These are phyloP conservation scores for Diversispora eburnea DNA, from an alignment of 192 early-diverging fungal species.

Conservation along the genomic window DNA sequence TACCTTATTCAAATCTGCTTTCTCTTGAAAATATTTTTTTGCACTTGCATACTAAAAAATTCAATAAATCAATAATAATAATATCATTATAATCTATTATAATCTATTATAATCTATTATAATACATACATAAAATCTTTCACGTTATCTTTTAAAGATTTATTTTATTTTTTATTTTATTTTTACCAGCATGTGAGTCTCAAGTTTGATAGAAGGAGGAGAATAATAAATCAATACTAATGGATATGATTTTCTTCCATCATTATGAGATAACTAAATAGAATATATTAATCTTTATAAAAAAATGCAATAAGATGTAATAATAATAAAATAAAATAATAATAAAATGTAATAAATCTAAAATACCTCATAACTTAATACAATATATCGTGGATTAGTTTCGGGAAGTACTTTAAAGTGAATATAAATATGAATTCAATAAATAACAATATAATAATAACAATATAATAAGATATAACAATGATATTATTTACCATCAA, in stretches of 20 bases:
- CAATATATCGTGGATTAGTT: slow-evolving; percentile 59
- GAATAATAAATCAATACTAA: slow-evolving; percentile 69
- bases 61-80: slow-evolving; percentile 12
- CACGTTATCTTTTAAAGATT: too few species aligned
- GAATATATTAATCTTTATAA: slow-evolving; percentile 1
- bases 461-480: too few species aligned
- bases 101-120: slow-evolving; percentile 1
- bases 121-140: not conserved
- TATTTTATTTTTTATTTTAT: too few species aligned
- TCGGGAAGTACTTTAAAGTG: slow-evolving; percentile 50
- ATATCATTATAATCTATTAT: not conserved
- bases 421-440: not conserved
- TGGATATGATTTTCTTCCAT: slow-evolving; percentile 71
- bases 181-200: slow-evolving; percentile 43
- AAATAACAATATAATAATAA: not conserved
- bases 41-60: slow-evolving; percentile 57
- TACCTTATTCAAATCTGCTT: slow-evolving; percentile 63
- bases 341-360: slow-evolving; percentile 1
- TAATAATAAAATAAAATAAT: not conserved
- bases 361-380: slow-evolving; percentile 54
- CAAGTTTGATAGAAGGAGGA: slow-evolving; percentile 44
- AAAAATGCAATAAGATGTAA: too few species aligned
- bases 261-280: slow-evolving; percentile 48
- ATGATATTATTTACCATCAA: slow-evolving; percentile 41
- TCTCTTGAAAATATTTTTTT: slow-evolving; percentile 58